These are phyloP conservation scores for Croton laevigatus DNA, from an alignment of 441 rosid genomes.

Conservation along the genomic window DNA sequence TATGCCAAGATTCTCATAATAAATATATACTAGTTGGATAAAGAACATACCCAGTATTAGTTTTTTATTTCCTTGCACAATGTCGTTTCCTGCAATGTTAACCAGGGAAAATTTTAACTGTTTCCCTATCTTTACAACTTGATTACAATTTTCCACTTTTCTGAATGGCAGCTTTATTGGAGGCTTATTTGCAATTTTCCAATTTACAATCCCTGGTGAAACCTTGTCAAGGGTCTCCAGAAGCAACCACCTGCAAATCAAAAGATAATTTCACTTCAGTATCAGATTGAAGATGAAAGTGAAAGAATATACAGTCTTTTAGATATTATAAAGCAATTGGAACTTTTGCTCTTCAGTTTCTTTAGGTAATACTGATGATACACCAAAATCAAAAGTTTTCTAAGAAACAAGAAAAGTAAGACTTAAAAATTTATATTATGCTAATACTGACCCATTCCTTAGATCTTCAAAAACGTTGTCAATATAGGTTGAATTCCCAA, in stretches of 20 bases:
- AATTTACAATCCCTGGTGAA: conserved; percentile 48
- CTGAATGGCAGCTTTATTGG: conserved; percentile 58
- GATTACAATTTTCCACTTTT: conserved; percentile 57
- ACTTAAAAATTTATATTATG: background rate
- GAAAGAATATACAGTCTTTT: background rate
- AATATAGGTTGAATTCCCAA: conserved; percentile 32
- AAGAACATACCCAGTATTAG: conserved; percentile 41
- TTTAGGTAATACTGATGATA: background rate
- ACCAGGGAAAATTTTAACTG: conserved; percentile 48
- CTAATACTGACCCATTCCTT: conserved; percentile 32
- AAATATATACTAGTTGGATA: background rate
- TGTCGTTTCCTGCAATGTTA: conserved; percentile 51
- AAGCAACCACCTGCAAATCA: conserved; percentile 46
- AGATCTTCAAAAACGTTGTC: conserved; percentile 39
- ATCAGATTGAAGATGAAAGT: background rate
- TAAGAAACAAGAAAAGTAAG: background rate
- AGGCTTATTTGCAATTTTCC: conserved; percentile 52
- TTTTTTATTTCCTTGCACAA: conserved; percentile 52
- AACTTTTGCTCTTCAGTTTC: background rate
- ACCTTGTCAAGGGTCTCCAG: conserved; percentile 56
- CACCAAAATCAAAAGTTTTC: background rate
- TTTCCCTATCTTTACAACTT: conserved; percentile 49
- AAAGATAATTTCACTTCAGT: background rate
- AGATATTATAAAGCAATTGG: background rate
- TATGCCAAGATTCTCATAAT: background rate